Evolutionary conservation across 176 grass and related monocot genomes (phyloP), one percentile per base, ranked within the genome.

Genomic region (Cenchrus americanus): DNA sequence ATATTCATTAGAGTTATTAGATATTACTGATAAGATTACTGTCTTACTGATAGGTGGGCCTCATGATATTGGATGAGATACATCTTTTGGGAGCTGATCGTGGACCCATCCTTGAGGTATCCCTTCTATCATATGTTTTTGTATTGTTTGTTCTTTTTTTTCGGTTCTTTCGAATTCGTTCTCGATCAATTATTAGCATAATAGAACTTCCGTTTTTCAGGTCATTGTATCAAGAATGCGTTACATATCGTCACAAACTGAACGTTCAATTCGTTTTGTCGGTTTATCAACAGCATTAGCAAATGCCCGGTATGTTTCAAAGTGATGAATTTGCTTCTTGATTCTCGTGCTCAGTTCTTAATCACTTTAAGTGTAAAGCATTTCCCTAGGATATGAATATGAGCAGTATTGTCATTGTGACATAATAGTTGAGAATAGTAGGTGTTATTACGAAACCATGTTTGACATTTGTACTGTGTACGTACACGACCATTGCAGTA

Each of bases 61-160:
- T 98, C 73, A 93, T 98, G 96, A 98, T 98, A 87, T 79, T 98
- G 64, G 96, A 98, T 80, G 96, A 98, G 89, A 98, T 95, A 83
- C 96, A 98, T 91, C 84, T 98, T 86, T 84, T 98, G 67, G 96
- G 96, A 88, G 96, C 91, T 86, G 93, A 98, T 47, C 93, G 93
- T 85, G 96, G 96, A 57, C 93, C 96, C 64, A 95, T 98, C 89
- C 96, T 98, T 77, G 96, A 98, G 96, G 96, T 95, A 92, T 5
- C 46, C n/a, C 32, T 62, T 88, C 81, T 65, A 9, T 23, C 22
- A 27, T 72, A 46, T 37, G 14, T 83, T 55, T 30, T 37, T 71
- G 21, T 14, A 73, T 58, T 82, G 59, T 78, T 82, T 73, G 18
- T 78, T 66, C 14, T 15, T 74, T 14, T 74, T 34, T 13, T 48